Percentiles rank a stretch among this genome's conserved stretches.
phyloP scores from a whole-genome alignment of 1,139 yeast genomes.

The Yamadazyma jaroonii region DNA sequence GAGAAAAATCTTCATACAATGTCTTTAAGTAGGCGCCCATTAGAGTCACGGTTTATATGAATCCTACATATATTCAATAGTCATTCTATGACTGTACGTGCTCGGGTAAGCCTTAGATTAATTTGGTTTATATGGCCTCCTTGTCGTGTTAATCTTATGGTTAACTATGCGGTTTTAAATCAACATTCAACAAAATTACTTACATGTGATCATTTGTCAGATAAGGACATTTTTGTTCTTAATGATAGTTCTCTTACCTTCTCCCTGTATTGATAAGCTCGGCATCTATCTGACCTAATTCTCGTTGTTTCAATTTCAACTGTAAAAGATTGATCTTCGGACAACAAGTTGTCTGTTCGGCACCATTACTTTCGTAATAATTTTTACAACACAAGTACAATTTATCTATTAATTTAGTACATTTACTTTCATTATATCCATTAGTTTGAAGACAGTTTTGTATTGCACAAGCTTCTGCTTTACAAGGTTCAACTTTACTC shows the following conservation, averaged over 20 bases:
- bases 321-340: conserved; percentile 56
- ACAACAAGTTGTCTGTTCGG: conserved; percentile 61
- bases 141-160: conserved; percentile 57
- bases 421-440: conserved; percentile 60
- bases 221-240: too few species aligned
- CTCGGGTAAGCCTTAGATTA: conserved; percentile 90
- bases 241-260: conserved; percentile 2
- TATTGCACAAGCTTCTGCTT: conserved; percentile 66
- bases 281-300: conserved; percentile 53
- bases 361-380: conserved; percentile 53
- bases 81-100: conserved; percentile 61
- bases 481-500: conserved; percentile 46
- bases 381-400: conserved; percentile 59
- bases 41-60: conserved; percentile 80
- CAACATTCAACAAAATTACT: too few species aligned
- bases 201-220: too few species aligned
- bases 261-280: conserved; percentile 27
- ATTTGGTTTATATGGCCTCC: conserved; percentile 54
- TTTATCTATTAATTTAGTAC: conserved; percentile 56
- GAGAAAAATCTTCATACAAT: conserved; percentile 47
- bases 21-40: conserved; percentile 88
- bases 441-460: conserved; percentile 58
- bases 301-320: conserved; percentile 57
- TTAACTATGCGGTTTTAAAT: conserved; percentile 73
- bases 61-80: conserved; percentile 49